phyloP scores from a whole-genome alignment of 2,329 filamentous ascomycete genomes.

The Epichloe sibirici region DNA sequence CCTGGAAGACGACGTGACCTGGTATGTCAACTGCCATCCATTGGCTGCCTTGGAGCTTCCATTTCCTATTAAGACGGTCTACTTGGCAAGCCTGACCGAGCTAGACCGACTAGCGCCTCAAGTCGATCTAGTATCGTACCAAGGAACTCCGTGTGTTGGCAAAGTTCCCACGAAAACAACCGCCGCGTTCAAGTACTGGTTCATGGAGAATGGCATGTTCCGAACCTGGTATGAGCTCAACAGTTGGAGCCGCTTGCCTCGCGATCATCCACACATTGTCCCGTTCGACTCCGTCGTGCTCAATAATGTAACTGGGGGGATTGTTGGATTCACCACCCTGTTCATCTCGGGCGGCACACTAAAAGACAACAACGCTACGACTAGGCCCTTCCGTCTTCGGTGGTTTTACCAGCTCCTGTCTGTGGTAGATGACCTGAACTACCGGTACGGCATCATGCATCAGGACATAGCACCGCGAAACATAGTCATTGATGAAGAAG shows the following conservation, averaged over 20 bases:
- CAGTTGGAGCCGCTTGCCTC: conserved; percentile 21
- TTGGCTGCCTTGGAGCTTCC: conserved; percentile 10
- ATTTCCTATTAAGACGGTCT: conserved; percentile 5
- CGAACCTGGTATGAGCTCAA: conserved; percentile 23
- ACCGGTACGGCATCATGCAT: conserved; percentile 24
- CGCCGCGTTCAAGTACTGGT: conserved; percentile 25
- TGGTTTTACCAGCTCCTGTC: conserved; percentile 24
- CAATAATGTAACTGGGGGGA: conserved; percentile 17
- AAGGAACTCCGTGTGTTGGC: neutral
- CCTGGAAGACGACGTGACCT: conserved; percentile 16
- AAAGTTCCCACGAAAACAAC: conserved; percentile 2
- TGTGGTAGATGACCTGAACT: conserved; percentile 26
- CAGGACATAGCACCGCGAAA: conserved; percentile 27
- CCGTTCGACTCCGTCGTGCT: conserved; percentile 23
- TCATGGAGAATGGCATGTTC: conserved; percentile 11
- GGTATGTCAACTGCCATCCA: conserved; percentile 14
- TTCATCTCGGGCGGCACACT: conserved; percentile 24
- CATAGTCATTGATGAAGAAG: conserved; percentile 20
- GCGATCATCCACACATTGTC: conserved; percentile 23
- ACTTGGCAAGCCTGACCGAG: conserved; percentile 15
- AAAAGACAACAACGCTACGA: conserved; percentile 13
- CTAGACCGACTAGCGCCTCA: conserved; percentile 15
- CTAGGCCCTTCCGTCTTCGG: conserved; percentile 20
- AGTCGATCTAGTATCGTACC: conserved; percentile 16
- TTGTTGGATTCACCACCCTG: conserved; percentile 12